A percentile compares a stretch with the other conserved stretches of the same genome.
phyloP scores from a whole-genome alignment of 495 filamentous ascomycete species.

The Aspergillus mulundensis region DNA sequence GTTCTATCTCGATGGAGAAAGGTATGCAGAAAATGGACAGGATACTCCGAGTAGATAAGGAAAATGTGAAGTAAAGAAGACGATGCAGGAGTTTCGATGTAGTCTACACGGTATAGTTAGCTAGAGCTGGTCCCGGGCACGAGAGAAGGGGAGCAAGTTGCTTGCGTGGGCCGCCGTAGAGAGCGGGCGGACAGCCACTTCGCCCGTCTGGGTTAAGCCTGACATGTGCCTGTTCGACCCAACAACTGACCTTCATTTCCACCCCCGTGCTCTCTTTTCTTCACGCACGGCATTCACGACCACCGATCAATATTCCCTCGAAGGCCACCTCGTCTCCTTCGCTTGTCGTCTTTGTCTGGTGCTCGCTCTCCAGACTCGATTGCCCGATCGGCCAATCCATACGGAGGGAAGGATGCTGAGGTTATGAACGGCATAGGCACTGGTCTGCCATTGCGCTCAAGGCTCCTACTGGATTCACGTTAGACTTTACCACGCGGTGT shows the following conservation, averaged over 20 bases:
- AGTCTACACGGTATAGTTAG: not conserved
- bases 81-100: not conserved
- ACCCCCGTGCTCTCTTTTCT: conserved; percentile 20
- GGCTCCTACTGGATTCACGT: conserved; percentile 39
- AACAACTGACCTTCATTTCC: conserved; percentile 16
- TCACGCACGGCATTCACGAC: conserved; percentile 11
- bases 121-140: not conserved
- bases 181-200: conserved; percentile 4
- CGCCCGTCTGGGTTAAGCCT: conserved; percentile 22
- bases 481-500: conserved; percentile 18
- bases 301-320: not conserved
- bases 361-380: conserved; percentile 12
- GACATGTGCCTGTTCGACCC: conserved; percentile 28
- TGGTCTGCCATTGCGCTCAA: conserved; percentile 46
- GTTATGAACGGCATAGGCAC: conserved; percentile 47
- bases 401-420: conserved; percentile 39
- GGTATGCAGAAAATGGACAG: not conserved
- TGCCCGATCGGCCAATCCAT: conserved; percentile 13
- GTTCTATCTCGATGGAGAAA: conserved; percentile 19
- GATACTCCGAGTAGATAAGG: not conserved
- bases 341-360: conserved; percentile 8
- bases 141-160: conserved; percentile 13
- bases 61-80: not conserved
- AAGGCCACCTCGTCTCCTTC: conserved; percentile 3
- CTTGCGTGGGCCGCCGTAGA: conserved; percentile 22